These are phyloP conservation scores for Aspergillus hiratsukae DNA, from an alignment of 2,329 filamentous ascomycete genomes.

Conservation along the genomic window DNA sequence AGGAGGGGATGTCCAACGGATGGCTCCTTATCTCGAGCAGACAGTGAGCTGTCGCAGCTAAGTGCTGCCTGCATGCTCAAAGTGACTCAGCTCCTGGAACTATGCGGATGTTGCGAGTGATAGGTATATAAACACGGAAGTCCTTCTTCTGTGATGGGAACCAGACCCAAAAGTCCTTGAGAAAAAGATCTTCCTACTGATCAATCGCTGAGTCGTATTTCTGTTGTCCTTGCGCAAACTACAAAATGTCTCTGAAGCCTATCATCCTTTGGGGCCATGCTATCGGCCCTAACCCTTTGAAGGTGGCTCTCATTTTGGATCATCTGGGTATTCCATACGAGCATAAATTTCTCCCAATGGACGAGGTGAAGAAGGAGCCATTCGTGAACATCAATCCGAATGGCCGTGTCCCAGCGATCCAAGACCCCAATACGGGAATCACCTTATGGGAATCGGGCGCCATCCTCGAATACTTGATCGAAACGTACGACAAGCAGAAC, in stretches of 20 bases:
- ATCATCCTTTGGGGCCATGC: conserved; percentile 16
- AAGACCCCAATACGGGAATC: conserved; percentile 35
- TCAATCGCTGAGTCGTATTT: conserved; percentile 15
- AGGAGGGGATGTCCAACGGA: not conserved
- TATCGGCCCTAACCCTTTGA: conserved; percentile 27
- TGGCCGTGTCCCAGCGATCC: conserved; percentile 31
- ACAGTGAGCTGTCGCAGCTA: not conserved
- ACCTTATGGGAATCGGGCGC: conserved; percentile 45
- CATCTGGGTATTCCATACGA: conserved; percentile 31
- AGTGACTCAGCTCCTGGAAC: no score
- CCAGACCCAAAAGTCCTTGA: no score
- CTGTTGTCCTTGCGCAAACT: conserved; percentile 17
- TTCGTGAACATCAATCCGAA: conserved; percentile 30
- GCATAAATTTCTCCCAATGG: conserved; percentile 10
- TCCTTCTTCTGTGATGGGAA: no score
- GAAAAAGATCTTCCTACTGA: no score
- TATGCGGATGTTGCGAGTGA: no score
- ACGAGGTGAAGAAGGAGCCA: conserved; percentile 26
- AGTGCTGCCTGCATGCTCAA: not conserved
- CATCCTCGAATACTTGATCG: conserved; percentile 43
- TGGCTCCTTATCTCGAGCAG: not conserved
- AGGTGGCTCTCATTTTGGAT: conserved; percentile 28
- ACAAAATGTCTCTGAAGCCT: conserved; percentile 18
- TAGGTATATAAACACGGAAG: no score
- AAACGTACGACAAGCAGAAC: conserved; percentile 41